phyloP scores from a whole-genome alignment of 768 basidiomycete species.

The Brasilioporus rufonigricans region DNA sequence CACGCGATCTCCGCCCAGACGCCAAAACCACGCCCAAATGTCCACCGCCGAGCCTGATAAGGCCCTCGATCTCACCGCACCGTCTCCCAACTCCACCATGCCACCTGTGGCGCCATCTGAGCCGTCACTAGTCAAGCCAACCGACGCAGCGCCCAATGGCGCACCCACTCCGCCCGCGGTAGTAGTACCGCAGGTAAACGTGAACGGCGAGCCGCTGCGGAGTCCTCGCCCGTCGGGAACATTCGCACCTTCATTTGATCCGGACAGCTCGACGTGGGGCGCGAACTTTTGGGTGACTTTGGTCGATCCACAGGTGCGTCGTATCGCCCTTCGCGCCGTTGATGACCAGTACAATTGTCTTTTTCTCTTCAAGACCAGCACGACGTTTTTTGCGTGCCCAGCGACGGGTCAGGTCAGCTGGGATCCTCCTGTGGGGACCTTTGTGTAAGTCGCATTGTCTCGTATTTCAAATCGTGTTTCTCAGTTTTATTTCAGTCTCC shows the following conservation, averaged over 20 bases:
- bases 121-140: constrained; percentile 5
- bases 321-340: constrained; percentile 5
- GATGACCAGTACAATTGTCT: constrained; percentile 8
- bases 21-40: constrained; percentile 19
- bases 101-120: constrained; percentile 2
- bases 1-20: constrained; percentile 10
- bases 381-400: constrained; percentile 89
- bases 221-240: constrained; percentile 33
- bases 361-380: constrained; percentile 41
- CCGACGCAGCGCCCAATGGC: constrained; percentile 10
- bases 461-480: constrained; percentile 18
- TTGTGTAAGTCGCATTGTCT: constrained; percentile 57
- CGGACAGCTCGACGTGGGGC: constrained; percentile 66
- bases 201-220: constrained; percentile 32
- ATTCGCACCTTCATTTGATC: constrained; percentile 18
- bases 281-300: constrained; percentile 95
- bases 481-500: constrained; percentile 51
- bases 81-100: constrained; percentile 3
- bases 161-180: constrained; percentile 12
- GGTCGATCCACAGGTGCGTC: constrained; percentile 80
- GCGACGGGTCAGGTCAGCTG: constrained; percentile 90
- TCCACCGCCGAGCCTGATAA: constrained; percentile 25
- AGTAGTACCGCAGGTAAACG: constrained; percentile 35
- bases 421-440: constrained; percentile 88
- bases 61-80: constrained; percentile 21